These are phyloP conservation scores for Fusarium continuum DNA, from an alignment of 2,329 filamentous ascomycete genomes.

Conservation along the genomic window DNA sequence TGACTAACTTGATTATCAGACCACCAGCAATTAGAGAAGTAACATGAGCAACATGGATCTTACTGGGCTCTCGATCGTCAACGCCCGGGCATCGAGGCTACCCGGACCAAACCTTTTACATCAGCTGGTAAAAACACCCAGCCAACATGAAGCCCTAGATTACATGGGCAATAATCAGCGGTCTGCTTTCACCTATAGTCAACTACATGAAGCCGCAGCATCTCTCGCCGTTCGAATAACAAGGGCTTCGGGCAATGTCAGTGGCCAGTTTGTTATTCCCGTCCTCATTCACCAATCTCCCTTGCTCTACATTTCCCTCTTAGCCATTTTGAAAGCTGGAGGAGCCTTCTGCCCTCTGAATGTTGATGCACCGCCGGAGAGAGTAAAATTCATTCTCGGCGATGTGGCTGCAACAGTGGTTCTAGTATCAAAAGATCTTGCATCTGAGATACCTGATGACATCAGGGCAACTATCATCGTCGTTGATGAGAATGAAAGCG, in stretches of 20 bases:
- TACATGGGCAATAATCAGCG: constrained; percentile 40
- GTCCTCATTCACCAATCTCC: constrained; percentile 80
- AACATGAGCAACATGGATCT: constrained; percentile 40
- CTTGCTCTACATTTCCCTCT: constrained; percentile 77
- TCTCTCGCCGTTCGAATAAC: constrained; percentile 62
- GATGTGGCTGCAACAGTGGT: constrained; percentile 78
- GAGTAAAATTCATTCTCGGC: constrained; percentile 80
- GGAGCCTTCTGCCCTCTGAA: constrained; percentile 87
- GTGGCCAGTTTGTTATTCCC: constrained; percentile 68
- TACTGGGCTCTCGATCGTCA: constrained; percentile 55
- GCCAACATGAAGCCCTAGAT: constrained; percentile 45
- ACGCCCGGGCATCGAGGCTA: constrained; percentile 53
- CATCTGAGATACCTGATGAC: constrained; percentile 50
- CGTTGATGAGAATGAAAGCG: constrained; percentile 45
- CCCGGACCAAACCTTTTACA: constrained; percentile 59
- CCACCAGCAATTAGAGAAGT: not conserved
- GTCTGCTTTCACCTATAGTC: constrained; percentile 65
- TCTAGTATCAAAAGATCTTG: constrained; percentile 66
- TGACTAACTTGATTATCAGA: not conserved
- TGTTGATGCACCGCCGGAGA: constrained; percentile 78
- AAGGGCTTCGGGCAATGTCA: not conserved
- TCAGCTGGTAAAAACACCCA: constrained; percentile 65
- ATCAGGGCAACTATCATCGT: constrained; percentile 48
- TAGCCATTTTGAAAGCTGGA: constrained; percentile 83
- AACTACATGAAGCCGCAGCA: constrained; percentile 68